A percentile compares a stretch with the other conserved stretches of the same genome.
Conservation (phyloP, 2,329 filamentous ascomycete species). For the Claviceps sorghi region DNA sequence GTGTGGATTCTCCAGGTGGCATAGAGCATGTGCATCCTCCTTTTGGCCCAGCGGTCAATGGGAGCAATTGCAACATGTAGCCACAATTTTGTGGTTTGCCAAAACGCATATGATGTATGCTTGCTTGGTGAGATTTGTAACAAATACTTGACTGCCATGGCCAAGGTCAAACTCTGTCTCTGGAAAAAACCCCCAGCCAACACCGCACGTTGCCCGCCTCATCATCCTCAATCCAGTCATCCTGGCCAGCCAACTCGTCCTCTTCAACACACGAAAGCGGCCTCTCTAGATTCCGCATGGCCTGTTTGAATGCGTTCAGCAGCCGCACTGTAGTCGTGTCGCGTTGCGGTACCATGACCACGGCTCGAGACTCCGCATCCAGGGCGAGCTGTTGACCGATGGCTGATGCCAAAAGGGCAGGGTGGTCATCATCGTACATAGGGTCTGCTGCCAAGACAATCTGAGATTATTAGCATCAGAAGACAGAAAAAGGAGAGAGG, state of each 20-base stretch:
- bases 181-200: conserved; percentile 50
- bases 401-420: conserved; percentile 54
- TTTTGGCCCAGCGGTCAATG: too few relatives aligned
- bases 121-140: background rate
- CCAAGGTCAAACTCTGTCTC: conserved; percentile 13
- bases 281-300: conserved; percentile 39
- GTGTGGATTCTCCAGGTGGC: too few relatives aligned
- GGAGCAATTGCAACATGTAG: too few relatives aligned
- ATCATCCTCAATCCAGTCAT: conserved; percentile 54
- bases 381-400: conserved; percentile 52
- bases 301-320: conserved; percentile 43
- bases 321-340: conserved; percentile 52
- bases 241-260: conserved; percentile 48
- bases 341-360: conserved; percentile 70
- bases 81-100: too few relatives aligned
- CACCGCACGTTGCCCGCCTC: conserved; percentile 40
- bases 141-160: background rate
- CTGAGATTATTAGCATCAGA: conserved; percentile 18
- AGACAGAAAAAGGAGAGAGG: too few relatives aligned
- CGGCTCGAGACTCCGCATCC: conserved; percentile 43
- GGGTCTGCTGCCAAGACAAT: conserved; percentile 76
- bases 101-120: background rate
- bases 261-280: conserved; percentile 41
- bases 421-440: conserved; percentile 75
- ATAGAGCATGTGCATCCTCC: too few relatives aligned